These are phyloP conservation scores for Silene vulgaris DNA, from an alignment of 179 eudicot species.

Conservation along the genomic window DNA sequence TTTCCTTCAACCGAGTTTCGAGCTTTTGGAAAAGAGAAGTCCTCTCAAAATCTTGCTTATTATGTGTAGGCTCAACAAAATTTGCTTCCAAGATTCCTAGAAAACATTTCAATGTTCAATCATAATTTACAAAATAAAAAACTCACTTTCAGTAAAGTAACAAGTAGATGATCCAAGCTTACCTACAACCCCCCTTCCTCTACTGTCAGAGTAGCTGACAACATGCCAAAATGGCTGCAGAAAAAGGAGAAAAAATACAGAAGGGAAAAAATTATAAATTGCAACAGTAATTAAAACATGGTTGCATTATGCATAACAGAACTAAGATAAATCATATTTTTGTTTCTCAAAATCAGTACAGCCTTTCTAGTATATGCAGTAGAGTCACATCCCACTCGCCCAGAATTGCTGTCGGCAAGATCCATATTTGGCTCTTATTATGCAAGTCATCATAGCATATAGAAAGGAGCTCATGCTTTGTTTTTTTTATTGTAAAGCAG, in stretches of 20 bases:
- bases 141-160: neutral
- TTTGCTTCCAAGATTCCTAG: constrained; percentile 87
- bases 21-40: constrained; percentile 86
- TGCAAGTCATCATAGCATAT: neutral
- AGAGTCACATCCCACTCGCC: neutral
- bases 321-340: neutral
- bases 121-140: neutral
- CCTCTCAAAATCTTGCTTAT: constrained; percentile 97
- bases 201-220: constrained; percentile 49
- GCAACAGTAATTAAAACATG: neutral
- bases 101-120: neutral
- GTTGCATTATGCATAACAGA: neutral
- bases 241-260: constrained; percentile 10
- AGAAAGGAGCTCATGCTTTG: constrained; percentile 6
- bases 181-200: constrained; percentile 97
- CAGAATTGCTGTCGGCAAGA: neutral
- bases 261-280: neutral
- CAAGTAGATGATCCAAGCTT: constrained; percentile 22
- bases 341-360: neutral
- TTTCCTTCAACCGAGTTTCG: constrained; percentile 73
- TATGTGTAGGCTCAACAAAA: constrained; percentile 85
- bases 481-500: too few relatives aligned
- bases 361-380: neutral
- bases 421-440: constrained; percentile 1
- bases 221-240: constrained; percentile 91